Evolutionary conservation across 441 rosid genomes (phyloP), one percentile per base, ranked within the genome.

Genomic region (Bocquillonia castaneifolia): DNA sequence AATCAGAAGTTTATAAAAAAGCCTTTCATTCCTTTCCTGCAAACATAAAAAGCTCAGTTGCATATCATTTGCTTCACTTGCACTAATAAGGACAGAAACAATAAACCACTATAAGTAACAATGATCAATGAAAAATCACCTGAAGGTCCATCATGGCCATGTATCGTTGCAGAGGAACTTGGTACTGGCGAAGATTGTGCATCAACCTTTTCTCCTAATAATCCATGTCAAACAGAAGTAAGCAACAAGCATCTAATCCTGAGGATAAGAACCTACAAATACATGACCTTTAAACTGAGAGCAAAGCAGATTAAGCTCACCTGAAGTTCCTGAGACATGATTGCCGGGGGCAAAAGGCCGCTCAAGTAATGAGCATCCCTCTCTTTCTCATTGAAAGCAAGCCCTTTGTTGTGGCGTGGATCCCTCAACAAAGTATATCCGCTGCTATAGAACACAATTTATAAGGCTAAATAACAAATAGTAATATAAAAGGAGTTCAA

Each of bases 61-160:
- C 34, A 28, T 10, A 42, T 23, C 23, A 18, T 17, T 68, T n/a
- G 13, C 36, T 6, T 45, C 51, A 42, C 12, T 62, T 63, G 36
- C 17, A 47, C 39, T 6, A 28, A 22, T 50, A 48, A 64, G 28
- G 20, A 50, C 45, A n/a, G 12, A 29, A 61, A 8, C 23, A 63
- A 5, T 10, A 8, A 13, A 40, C 32, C 40, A 40, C 25, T 5
- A 22, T 22, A 20, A 47, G 6, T 29, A 2, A 32, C 32, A 20
- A 52, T 28, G 23, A 66, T 18, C 12, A 53, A 56, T 26, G 42
- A 65, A 64, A 36, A 65, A 4, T n/a, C 59, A 92, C 96, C 94
- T 93, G 97, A 67, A 94, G 98, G 77, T 90, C 98, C 97, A 90
- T 87, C 84, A 94, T 74, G 34, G 97, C 98, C 79, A 82, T 78